Conservation (phyloP, 2,329 filamentous ascomycete genomes). For the Neofusicoccum laricinum region DNA sequence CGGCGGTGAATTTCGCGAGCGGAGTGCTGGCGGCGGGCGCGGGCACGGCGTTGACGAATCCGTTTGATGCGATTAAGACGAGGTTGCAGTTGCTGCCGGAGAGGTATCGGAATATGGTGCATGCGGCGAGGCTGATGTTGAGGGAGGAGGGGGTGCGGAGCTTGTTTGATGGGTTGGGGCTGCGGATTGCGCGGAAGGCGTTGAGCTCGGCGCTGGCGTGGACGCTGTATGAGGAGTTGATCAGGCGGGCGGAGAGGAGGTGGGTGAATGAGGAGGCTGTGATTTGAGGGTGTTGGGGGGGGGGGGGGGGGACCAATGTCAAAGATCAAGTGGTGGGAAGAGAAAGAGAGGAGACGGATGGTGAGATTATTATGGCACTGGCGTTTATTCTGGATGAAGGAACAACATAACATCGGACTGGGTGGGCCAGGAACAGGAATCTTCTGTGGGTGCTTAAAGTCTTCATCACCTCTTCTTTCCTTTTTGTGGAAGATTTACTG, state of each 20-base stretch:
- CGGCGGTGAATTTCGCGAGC: constrained; percentile 79
- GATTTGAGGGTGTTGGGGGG: neutral
- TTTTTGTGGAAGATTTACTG: too few species aligned
- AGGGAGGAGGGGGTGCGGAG: constrained; percentile 74
- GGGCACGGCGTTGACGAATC: constrained; percentile 88
- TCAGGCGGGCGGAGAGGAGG: constrained; percentile 64
- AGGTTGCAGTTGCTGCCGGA: constrained; percentile 84
- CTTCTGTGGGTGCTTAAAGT: too few species aligned
- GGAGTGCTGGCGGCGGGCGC: constrained; percentile 76
- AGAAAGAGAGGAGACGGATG: neutral
- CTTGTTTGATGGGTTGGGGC: constrained; percentile 78
- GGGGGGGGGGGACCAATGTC: too few species aligned
- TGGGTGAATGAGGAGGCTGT: constrained; percentile 17
- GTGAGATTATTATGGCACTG: too few species aligned
- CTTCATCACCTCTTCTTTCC: too few species aligned
- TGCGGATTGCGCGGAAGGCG: constrained; percentile 88
- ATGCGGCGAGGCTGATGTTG: constrained; percentile 75
- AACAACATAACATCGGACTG: too few species aligned
- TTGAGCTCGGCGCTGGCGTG: constrained; percentile 92
- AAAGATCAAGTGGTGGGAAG: neutral
- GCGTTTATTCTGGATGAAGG: too few species aligned
- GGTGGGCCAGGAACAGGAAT: too few species aligned
- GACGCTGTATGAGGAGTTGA: constrained; percentile 94
- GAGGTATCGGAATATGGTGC: constrained; percentile 77
- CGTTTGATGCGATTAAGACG: constrained; percentile 96